Base-by-base conservation (phyloP, 2,329 filamentous ascomycete species). In the Pseudocercospora vitis region DNA sequence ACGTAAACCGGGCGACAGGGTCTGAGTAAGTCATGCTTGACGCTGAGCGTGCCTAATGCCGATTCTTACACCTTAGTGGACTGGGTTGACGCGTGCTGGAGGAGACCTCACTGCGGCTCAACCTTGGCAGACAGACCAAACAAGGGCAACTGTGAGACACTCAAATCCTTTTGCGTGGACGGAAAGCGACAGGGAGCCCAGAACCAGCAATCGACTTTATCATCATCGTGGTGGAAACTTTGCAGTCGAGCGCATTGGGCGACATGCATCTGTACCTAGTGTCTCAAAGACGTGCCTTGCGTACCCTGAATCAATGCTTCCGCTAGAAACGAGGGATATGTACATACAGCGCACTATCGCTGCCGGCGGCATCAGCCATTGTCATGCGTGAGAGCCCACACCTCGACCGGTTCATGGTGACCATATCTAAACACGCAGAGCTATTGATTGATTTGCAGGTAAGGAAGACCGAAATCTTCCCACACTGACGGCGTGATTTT, bases 211-310 rank as follows among this genome's bases (percentile, higher is more conserved):
- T 4, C 4, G 19, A 14, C 31, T 3, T 7, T 19, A 11, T 19
- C n/a, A 2, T 23, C 16, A 11, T 40, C 37, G 18, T 19, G 37
- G 21, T 40, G 37, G 18, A 19, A 24, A 40, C 19, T 40, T 16
- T 40, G 23, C 37, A 19, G 7, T 24, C 16, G 37, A 40, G n/a
- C 37, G 16, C 3, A 40, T 40, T 21, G 16, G 19, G 37, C 37
- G 16, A 40, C 37, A 21, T 40, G 37, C 37, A 40, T 40, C 37
- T n/a, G 37, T 19, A 40, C n/a, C n/a, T 40, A 5, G 37, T n/a
- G 19, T 12, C 37, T 40, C 14, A 23, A 40, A 40, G 21, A 7
- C 18, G 37, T 24, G 37, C 19, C 37, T 40, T 40, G 37, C 37
- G 18, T 16, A 40, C 23, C 19, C 37, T 19, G 23, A 40, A 40